Evolutionary conservation across 495 filamentous ascomycete genomes (phyloP).

Genomic region (Penicillium desertorum): DNA sequence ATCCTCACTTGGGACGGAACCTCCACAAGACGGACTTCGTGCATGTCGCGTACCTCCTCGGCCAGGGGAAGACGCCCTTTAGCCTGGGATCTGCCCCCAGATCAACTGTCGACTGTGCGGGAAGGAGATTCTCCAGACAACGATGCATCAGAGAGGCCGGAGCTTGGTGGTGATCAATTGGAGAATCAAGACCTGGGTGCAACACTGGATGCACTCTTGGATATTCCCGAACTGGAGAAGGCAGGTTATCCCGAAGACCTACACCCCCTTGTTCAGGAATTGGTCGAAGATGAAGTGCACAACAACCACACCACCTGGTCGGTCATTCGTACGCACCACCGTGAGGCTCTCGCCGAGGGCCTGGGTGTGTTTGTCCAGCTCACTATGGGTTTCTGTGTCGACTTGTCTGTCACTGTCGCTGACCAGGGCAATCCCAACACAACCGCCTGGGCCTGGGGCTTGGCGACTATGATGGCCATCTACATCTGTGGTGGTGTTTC

Average conservation of each 20-base stretch:
- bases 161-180: conserved; percentile 23
- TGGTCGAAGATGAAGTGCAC: conserved; percentile 46
- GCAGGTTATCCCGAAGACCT: conserved; percentile 38
- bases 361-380: conserved; percentile 47
- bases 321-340: conserved; percentile 51
- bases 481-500: conserved; percentile 58
- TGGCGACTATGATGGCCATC: conserved; percentile 58
- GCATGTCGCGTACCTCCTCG: conserved; percentile 34
- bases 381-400: conserved; percentile 49
- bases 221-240: conserved; percentile 28
- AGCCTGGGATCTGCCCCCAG: conserved; percentile 14
- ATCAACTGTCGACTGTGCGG: conserved; percentile 28
- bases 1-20: conserved; percentile 31
- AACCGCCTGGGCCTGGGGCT: conserved; percentile 55
- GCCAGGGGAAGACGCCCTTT: conserved; percentile 26
- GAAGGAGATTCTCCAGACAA: conserved; percentile 26
- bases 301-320: conserved; percentile 56
- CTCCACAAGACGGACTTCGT: conserved; percentile 21
- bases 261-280: conserved; percentile 41
- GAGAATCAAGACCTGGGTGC: conserved; percentile 21
- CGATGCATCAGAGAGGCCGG: conserved; percentile 12
- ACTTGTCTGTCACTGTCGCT: conserved; percentile 49
- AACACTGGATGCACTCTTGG: conserved; percentile 14
- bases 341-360: conserved; percentile 51
- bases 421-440: conserved; percentile 46